Percentiles rank a stretch among this genome's conserved stretches.
Conservation (phyloP, 2,329 filamentous ascomycete genomes). For the Pseudogymnoascus sp. region DNA sequence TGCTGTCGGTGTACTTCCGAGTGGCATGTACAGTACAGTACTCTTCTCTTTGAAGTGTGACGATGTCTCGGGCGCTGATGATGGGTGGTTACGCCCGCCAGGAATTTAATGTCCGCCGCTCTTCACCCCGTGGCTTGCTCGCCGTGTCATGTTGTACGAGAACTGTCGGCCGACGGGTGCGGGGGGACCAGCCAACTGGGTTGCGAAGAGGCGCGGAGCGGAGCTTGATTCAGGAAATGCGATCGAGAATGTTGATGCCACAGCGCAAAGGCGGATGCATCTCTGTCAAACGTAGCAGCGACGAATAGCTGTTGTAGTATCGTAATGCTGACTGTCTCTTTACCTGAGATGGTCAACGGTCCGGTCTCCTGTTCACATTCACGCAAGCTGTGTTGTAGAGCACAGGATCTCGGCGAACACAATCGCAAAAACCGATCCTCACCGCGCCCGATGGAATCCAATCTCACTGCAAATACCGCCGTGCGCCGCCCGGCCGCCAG, state of each 20-base stretch:
- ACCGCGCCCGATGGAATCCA: neutral
- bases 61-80: neutral
- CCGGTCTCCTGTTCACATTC: neutral
- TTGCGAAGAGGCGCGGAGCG: neutral
- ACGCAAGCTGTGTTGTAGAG: neutral
- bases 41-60: neutral
- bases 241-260: neutral
- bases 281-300: neutral
- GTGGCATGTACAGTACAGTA: neutral
- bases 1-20: neutral
- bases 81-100: constrained; percentile 4
- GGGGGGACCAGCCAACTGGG: neutral
- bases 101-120: neutral
- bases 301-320: neutral
- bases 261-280: neutral
- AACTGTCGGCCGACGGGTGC: neutral
- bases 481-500: neutral
- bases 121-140: neutral
- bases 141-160: neutral
- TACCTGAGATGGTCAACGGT: neutral
- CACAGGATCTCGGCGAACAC: neutral
- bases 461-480: no score
- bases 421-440: neutral
- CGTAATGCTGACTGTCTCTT: neutral
- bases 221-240: neutral